These are phyloP conservation scores for Fusarium sp. DNA, from an alignment of 2,329 filamentous ascomycete species.

Conservation along the genomic window DNA sequence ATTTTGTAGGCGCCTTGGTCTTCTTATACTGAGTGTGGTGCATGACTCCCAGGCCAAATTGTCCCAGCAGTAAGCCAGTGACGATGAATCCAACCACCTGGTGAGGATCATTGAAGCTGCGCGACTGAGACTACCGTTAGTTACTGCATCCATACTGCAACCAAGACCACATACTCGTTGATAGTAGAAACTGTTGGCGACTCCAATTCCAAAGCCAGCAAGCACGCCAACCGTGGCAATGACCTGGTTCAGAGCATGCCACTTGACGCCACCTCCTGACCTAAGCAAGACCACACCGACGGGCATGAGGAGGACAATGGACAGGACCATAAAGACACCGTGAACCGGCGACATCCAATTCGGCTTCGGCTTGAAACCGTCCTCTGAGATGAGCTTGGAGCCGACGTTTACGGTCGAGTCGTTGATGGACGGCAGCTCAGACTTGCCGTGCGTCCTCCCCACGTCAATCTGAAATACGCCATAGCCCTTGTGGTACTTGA, in stretches of 20 bases:
- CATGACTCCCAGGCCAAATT: constrained; percentile 65
- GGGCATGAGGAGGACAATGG: constrained; percentile 66
- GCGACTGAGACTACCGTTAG: constrained; percentile 54
- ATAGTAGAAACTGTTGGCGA: constrained; percentile 63
- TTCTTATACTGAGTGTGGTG: constrained; percentile 65
- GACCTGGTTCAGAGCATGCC: constrained; percentile 65
- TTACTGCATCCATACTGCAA: not conserved
- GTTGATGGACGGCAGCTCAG: constrained; percentile 52
- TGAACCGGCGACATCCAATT: constrained; percentile 58
- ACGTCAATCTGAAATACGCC: constrained; percentile 68
- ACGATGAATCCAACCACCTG: constrained; percentile 69
- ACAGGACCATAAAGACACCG: constrained; percentile 64
- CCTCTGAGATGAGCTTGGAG: constrained; percentile 46
- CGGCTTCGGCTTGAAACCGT: constrained; percentile 48
- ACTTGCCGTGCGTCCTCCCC: constrained; percentile 59
- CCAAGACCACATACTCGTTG: constrained; percentile 58
- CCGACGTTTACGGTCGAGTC: constrained; percentile 49
- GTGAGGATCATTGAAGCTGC: constrained; percentile 62
- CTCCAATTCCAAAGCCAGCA: constrained; percentile 62
- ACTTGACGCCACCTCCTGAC: constrained; percentile 61
- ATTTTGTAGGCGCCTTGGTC: constrained; percentile 59
- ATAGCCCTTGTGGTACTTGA: constrained; percentile 64
- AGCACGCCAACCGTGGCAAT: constrained; percentile 61
- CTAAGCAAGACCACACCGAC: constrained; percentile 65
- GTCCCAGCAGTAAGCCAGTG: constrained; percentile 60